Conservation (phyloP, 371 early-diverging fungal species). For the Mucor piriformis region DNA sequence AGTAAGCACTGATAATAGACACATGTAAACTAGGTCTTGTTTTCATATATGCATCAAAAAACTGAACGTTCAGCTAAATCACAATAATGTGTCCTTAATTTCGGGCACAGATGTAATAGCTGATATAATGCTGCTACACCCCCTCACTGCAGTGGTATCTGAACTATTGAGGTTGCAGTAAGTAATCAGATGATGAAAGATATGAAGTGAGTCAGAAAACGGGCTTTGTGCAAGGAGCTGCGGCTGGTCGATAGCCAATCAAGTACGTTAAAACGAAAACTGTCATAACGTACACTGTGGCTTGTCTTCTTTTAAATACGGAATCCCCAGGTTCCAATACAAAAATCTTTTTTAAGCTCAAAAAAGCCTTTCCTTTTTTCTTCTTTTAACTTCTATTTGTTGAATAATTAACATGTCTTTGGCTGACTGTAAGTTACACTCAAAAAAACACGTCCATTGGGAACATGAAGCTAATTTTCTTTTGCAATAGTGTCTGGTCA, state of each 20-base stretch:
- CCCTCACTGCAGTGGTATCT: too few species aligned
- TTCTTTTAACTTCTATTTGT: slow-evolving; percentile 4
- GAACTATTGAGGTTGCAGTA: too few species aligned
- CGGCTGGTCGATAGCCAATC: not conserved
- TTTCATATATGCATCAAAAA: too few species aligned
- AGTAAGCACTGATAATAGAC: too few species aligned
- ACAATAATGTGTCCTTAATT: too few species aligned
- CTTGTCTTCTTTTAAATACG: not conserved
- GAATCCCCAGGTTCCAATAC: not conserved
- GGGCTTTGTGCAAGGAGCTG: too few species aligned
- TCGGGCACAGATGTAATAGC: too few species aligned
- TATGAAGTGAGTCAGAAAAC: too few species aligned
- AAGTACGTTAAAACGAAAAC: not conserved
- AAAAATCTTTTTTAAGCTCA: slow-evolving; percentile 1
- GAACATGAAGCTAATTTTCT: not conserved
- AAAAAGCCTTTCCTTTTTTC: slow-evolving; percentile 12
- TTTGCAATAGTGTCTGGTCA: slow-evolving; percentile 50
- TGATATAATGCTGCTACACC: too few species aligned
- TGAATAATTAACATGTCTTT: slow-evolving; percentile 39
- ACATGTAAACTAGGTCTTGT: too few species aligned
- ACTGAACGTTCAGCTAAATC: too few species aligned
- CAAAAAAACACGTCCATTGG: not conserved
- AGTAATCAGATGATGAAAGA: too few species aligned
- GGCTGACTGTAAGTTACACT: slow-evolving; percentile 45
- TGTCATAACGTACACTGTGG: slow-evolving; percentile 3